A percentile compares a stretch with the other conserved stretches of the same genome.
Evolutionary conservation across 2,329 filamentous ascomycete species (phyloP).

Genomic region (Curvularia lunata): DNA sequence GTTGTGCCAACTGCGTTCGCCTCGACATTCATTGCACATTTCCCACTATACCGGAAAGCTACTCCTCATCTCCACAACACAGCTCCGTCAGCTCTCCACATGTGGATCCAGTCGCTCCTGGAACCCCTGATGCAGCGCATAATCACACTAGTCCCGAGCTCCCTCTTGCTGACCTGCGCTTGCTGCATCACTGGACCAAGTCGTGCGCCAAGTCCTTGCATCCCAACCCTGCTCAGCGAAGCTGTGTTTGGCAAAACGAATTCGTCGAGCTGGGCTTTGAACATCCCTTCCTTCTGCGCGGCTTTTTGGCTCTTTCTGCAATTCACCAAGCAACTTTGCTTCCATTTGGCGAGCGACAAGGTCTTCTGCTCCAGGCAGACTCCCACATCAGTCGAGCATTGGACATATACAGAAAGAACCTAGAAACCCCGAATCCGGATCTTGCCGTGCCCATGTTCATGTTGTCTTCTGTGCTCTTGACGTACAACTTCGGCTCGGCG

Average conservation of each 20-base stretch:
- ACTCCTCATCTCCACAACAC: constrained; percentile 22
- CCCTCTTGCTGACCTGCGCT: constrained; percentile 34
- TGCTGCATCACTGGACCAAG: constrained; percentile 41
- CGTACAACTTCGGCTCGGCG: constrained; percentile 40
- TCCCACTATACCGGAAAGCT: constrained; percentile 28
- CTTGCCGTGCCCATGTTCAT: constrained; percentile 40
- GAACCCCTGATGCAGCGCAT: constrained; percentile 15
- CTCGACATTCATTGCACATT: constrained; percentile 42
- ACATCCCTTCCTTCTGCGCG: constrained; percentile 40
- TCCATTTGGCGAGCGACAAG: constrained; percentile 27
- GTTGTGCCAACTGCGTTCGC: constrained; percentile 41
- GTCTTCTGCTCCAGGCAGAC: constrained; percentile 36
- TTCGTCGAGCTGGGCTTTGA: constrained; percentile 36
- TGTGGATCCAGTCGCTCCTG: constrained; percentile 5
- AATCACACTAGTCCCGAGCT: constrained; percentile 24
- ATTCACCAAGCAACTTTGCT: constrained; percentile 35
- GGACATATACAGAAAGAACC: constrained; percentile 30
- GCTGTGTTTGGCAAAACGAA: constrained; percentile 26
- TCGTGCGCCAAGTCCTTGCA: constrained; percentile 31
- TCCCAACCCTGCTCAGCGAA: constrained; percentile 18
- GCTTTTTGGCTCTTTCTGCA: constrained; percentile 39
- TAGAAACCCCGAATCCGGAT: constrained; percentile 29
- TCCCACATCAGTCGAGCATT: constrained; percentile 37
- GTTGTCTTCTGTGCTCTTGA: constrained; percentile 35
- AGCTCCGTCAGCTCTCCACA: constrained; percentile 22